Percentiles rank a stretch among this genome's conserved stretches.
Conservation (phyloP, 176 grass and related monocot species). For the Ensete ventricosum region DNA sequence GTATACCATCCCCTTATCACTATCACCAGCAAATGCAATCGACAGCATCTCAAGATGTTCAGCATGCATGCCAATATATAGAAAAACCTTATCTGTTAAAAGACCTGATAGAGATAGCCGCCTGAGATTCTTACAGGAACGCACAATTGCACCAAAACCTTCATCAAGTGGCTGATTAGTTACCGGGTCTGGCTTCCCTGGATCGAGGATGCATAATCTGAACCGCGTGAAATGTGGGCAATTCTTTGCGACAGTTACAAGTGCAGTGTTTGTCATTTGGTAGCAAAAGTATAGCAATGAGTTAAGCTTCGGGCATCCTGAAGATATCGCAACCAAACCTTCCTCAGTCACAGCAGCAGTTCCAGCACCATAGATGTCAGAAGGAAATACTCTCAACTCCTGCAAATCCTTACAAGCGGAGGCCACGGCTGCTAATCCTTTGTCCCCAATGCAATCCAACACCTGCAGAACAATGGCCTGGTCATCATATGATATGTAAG, state of each 20-base stretch:
- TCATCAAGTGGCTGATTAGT: constrained; percentile 7
- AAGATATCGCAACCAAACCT: constrained; percentile 4
- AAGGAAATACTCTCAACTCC: constrained; percentile 7
- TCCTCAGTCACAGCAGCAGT: constrained; percentile 1
- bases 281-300: constrained; percentile 5
- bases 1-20: constrained; percentile 7
- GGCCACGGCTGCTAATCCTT: constrained; percentile 4
- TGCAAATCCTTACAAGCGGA: constrained; percentile 2
- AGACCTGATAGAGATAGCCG: background rate
- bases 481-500: background rate
- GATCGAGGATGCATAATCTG: constrained; percentile 11
- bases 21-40: constrained; percentile 3
- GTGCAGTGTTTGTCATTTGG: constrained; percentile 5
- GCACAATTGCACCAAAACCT: constrained; percentile 8
- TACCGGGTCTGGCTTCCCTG: constrained; percentile 3
- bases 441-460: constrained; percentile 9
- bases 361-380: background rate
- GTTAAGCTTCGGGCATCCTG: background rate
- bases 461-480: background rate
- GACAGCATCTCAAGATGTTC: constrained; percentile 4
- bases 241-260: constrained; percentile 1
- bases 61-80: constrained; percentile 7
- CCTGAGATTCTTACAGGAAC: background rate
- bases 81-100: background rate
- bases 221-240: constrained; percentile 3